Base-by-base conservation (phyloP, 148 eudicot species). In the Vaccinium vitisidaea region DNA sequence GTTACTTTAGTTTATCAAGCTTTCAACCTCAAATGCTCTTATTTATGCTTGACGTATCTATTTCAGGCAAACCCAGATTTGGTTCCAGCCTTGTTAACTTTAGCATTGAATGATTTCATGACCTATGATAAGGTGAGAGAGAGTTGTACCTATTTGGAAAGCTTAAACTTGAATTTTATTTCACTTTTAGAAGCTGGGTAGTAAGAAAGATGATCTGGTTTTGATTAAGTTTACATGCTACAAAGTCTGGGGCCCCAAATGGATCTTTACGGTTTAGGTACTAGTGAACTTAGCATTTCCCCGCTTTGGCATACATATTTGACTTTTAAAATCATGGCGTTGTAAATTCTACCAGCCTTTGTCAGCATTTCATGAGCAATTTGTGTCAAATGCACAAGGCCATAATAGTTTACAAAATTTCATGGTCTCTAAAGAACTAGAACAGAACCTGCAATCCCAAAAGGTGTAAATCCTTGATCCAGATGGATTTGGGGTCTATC, bases 211-310 rank as follows among this genome's bases (percentile, higher is more conserved):
- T 90, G 86, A 92, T 86, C 59, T 88, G 58, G 36, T 83, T 83
- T 23, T 83, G 55, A 43, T 89, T 87, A 80, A 86, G 80, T 88
- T 88, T 90, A 85, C 90, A 97, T 98, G 92, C 95, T 71, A 93
- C 99, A 80, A 97, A 97, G 91, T 84, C 98, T 85, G 99, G 99
- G 73, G 99, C 98, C 74, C 95, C 99, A 69, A 97, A 97, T 91
- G 99, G 98, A 86, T 97, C 99, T 6, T 88, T 97, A 89, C 90
- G 96, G 79, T 92, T 97, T 88, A 97, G 99, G 99, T 97, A 94
- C 80, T 85, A 32, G 15, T 65, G 46, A 14, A 83, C 30, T 23
- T 83, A 46, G 13, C 58, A 65, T 85, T 46, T 43, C 80, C n/a
- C 15, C 8, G 23, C 16, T 48, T 73, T 30, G 21, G n/a, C 59